These are phyloP conservation scores for Isabelozyma pseudorhagii DNA, from an alignment of 805 yeast genomes.

Conservation along the genomic window DNA sequence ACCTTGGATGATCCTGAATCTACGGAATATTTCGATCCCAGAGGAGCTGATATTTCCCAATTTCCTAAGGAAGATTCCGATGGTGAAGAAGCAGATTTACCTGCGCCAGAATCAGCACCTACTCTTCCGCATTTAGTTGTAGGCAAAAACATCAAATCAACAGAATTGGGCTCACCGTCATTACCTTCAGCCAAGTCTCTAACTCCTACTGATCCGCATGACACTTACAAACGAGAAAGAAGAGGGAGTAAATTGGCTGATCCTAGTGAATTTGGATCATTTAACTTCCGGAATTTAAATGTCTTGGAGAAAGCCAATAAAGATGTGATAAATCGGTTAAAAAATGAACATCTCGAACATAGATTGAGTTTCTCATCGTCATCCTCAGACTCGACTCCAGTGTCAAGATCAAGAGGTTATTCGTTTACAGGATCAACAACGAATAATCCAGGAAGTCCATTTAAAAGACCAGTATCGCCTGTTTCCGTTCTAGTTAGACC, in stretches of 20 bases:
- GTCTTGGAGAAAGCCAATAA: conserved; percentile 92
- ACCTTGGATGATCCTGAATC: conserved; percentile 72
- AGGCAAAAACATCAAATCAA: conserved; percentile 2
- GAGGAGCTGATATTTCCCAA: conserved; percentile 78
- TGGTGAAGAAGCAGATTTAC: conserved; percentile 2
- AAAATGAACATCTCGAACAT: conserved; percentile 75
- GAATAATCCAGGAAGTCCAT: conserved; percentile 30
- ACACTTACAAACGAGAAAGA: conserved; percentile 53
- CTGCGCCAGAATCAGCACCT: conserved; percentile 7
- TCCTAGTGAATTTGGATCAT: conserved; percentile 83
- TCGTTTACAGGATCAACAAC: conserved; percentile 21
- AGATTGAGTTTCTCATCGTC: conserved; percentile 48
- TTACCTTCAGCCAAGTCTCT: conserved; percentile 1
- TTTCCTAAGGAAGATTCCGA: conserved; percentile 51
- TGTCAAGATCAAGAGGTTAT: conserved; percentile 33
- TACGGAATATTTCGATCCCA: conserved; percentile 84
- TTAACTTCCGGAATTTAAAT: conserved; percentile 82
- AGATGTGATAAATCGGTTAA: conserved; percentile 83
- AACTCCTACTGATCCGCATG: conserved; percentile 3
- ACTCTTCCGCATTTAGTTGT: background rate
- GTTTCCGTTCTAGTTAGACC: conserved; percentile 15
- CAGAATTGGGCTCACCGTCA: conserved; percentile 13
- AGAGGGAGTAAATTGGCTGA: conserved; percentile 72
- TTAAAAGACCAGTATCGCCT: conserved; percentile 49
- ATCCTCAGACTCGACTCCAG: conserved; percentile 43